Conservation (phyloP, 139 green algal genomes). For the Bryopsis sp. region DNA sequence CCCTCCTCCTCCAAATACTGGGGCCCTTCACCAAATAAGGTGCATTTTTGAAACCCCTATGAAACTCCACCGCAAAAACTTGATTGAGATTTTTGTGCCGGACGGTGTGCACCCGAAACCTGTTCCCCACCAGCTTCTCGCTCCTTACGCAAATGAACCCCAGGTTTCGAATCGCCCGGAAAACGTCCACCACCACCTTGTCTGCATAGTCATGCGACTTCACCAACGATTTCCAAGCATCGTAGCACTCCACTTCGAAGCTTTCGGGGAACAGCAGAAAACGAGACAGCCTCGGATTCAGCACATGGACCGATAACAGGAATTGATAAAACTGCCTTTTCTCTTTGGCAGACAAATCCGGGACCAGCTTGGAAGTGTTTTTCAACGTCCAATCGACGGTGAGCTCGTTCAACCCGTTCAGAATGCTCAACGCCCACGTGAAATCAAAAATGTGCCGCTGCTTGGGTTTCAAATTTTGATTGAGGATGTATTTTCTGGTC, state of each 20-base stretch:
- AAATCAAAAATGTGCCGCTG: background rate
- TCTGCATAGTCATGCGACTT: background rate
- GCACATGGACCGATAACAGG: background rate
- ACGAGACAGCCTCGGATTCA: background rate
- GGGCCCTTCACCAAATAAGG: background rate
- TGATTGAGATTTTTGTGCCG: background rate
- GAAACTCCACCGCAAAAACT: background rate
- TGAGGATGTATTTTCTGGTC: background rate
- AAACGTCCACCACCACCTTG: background rate
- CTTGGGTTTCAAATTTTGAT: background rate
- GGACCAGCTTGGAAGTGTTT: background rate
- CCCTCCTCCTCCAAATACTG: background rate
- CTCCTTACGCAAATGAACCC: background rate
- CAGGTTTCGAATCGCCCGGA: background rate
- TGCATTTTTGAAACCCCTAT: background rate
- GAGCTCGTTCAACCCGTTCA: background rate
- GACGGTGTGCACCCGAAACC: background rate
- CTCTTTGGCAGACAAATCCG: background rate
- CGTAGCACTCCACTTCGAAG: background rate
- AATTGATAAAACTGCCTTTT: background rate
- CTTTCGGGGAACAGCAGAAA: background rate
- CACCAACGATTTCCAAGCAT: background rate
- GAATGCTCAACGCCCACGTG: background rate
- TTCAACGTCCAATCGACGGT: background rate
- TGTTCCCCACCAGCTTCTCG: background rate